Conservation (phyloP, 148 eudicot species). For the Linanthus parryae region DNA sequence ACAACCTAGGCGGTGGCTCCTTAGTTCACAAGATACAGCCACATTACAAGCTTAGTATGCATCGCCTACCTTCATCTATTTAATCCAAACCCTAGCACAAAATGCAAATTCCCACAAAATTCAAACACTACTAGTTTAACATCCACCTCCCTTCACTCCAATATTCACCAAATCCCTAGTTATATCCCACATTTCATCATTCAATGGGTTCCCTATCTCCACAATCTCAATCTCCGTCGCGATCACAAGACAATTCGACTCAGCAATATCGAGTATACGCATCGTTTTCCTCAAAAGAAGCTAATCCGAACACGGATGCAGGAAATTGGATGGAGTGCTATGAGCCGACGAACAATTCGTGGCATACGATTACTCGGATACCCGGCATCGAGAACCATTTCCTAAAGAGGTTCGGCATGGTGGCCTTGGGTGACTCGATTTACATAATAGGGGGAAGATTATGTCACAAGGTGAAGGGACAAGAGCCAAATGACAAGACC, state of each 20-base stretch:
- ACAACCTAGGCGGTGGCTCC: no score
- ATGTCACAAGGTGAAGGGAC: slow-evolving; percentile 2
- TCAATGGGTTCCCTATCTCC: slow-evolving; percentile 16
- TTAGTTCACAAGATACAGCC: no score
- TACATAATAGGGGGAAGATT: slow-evolving; percentile 31
- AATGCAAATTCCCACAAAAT: no score
- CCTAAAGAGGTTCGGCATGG: slow-evolving; percentile 30
- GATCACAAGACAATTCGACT: not conserved
- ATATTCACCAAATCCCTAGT: no score
- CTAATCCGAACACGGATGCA: not conserved
- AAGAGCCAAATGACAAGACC: not conserved
- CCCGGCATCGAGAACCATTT: slow-evolving; percentile 26
- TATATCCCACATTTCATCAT: no score
- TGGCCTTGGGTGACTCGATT: slow-evolving; percentile 16
- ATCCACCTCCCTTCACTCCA: no score
- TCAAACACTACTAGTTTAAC: no score
- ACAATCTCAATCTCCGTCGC: not conserved
- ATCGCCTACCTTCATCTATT: no score
- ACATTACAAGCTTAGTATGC: no score
- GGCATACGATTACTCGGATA: slow-evolving; percentile 23
- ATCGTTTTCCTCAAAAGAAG: slow-evolving; percentile 18
- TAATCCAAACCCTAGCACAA: no score
- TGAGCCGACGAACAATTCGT: slow-evolving; percentile 21
- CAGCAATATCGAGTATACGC: slow-evolving; percentile 17
- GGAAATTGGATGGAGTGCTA: slow-evolving; percentile 31